Percentiles rank a stretch among this genome's conserved stretches.
These are phyloP conservation scores for Blastobotrys americana DNA, from an alignment of 805 yeast genomes.

Conservation along the genomic window DNA sequence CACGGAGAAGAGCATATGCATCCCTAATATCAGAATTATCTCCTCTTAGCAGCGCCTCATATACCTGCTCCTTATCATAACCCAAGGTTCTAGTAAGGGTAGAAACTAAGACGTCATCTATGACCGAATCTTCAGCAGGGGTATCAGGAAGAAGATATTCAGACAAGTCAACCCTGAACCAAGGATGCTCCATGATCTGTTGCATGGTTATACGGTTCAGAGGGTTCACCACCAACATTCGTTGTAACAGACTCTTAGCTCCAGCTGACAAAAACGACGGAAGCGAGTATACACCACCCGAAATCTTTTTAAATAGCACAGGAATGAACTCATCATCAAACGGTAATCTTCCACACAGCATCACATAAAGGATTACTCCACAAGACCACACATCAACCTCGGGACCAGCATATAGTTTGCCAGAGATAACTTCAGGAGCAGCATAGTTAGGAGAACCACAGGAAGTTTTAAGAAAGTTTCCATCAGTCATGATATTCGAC, in stretches of 20 bases:
- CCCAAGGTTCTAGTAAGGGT: constrained; percentile 83
- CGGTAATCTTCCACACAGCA: constrained; percentile 93
- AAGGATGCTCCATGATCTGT: constrained; percentile 87
- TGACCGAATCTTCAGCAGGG: constrained; percentile 32
- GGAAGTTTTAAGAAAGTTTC: constrained; percentile 86
- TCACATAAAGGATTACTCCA: constrained; percentile 90
- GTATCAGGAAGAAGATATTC: constrained; percentile 60
- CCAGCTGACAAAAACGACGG: constrained; percentile 84
- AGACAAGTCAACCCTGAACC: constrained; percentile 80
- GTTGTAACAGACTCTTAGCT: constrained; percentile 71
- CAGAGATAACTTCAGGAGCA: constrained; percentile 94
- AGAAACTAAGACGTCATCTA: constrained; percentile 69
- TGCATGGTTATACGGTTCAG: constrained; percentile 86
- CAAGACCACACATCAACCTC: constrained; percentile 98
- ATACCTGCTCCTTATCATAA: constrained; percentile 74
- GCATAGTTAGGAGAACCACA: constrained; percentile 98
- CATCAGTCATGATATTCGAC: constrained; percentile 95
- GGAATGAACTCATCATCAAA: constrained; percentile 96
- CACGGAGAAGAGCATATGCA: constrained; percentile 75
- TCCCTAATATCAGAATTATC: constrained; percentile 64
- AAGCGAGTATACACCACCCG: constrained; percentile 84
- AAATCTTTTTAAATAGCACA: constrained; percentile 82
- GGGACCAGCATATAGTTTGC: constrained; percentile 93
- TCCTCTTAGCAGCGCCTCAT: constrained; percentile 52
- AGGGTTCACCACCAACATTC: constrained; percentile 93